Conservation (phyloP, 179 eudicot species). For the Patellifolia procumbens region DNA sequence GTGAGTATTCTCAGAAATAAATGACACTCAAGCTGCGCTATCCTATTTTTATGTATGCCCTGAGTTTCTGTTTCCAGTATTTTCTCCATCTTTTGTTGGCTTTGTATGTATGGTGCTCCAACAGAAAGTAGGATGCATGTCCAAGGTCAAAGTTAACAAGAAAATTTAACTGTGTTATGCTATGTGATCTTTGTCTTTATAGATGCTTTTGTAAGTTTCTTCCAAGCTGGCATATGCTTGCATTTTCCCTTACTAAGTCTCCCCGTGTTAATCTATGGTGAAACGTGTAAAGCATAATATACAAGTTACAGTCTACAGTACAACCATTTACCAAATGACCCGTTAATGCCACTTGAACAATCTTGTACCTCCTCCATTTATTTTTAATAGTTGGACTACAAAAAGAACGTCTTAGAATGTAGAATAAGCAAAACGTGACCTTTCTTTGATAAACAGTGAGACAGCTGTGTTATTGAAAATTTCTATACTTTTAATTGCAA, state of each 20-base stretch:
- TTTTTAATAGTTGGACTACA: too few relatives aligned
- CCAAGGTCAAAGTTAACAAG: neutral
- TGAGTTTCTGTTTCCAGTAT: neutral
- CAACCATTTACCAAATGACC: neutral
- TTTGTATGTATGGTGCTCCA: neutral
- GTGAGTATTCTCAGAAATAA: too few relatives aligned
- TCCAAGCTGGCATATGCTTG: neutral
- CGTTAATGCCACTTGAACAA: neutral
- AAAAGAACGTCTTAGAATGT: too few relatives aligned
- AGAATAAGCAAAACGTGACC: too few relatives aligned
- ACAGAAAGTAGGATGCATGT: neutral
- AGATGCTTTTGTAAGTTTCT: neutral
- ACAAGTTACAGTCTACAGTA: neutral
- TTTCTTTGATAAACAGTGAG: too few relatives aligned
- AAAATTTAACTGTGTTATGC: neutral
- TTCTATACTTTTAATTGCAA: too few relatives aligned
- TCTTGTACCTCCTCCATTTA: too few relatives aligned
- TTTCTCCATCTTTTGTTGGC: neutral
- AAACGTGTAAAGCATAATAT: neutral
- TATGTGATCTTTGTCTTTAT: neutral
- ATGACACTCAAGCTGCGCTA: constrained; percentile 5
- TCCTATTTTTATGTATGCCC: neutral
- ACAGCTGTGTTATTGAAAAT: too few relatives aligned
- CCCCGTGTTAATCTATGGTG: neutral
- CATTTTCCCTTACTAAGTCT: neutral